A percentile compares a stretch with the other conserved stretches of the same genome.
These are phyloP conservation scores for Yamadazyma ubonensis DNA, from an alignment of 805 yeast species.

Conservation along the genomic window DNA sequence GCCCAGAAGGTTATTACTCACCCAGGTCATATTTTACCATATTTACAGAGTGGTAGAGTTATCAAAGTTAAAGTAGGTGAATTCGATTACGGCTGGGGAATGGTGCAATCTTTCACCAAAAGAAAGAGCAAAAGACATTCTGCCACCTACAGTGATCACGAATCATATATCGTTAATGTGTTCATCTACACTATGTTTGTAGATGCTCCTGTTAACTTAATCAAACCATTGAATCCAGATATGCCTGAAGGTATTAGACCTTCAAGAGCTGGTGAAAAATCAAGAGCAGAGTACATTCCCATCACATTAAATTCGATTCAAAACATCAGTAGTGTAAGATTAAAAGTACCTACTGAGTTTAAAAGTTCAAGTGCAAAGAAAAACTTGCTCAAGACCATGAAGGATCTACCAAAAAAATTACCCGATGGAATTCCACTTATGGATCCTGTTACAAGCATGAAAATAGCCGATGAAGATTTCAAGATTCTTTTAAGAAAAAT, in stretches of 20 bases:
- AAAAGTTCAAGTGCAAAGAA: constrained; percentile 56
- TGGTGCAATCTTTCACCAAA: constrained; percentile 74
- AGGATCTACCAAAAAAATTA: constrained; percentile 77
- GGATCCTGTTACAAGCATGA: constrained; percentile 92
- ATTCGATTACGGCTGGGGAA: constrained; percentile 94
- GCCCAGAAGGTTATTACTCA: constrained; percentile 81
- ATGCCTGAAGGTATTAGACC: constrained; percentile 90
- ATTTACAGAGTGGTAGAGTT: constrained; percentile 86
- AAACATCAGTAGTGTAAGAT: constrained; percentile 74
- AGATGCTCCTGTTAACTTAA: constrained; percentile 80
- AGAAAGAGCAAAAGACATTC: constrained; percentile 63
- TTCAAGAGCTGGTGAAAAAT: constrained; percentile 65
- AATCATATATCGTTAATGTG: constrained; percentile 84
- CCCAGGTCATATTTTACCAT: constrained; percentile 82
- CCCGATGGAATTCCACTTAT: constrained; percentile 89
- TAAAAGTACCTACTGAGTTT: constrained; percentile 75
- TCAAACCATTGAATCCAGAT: constrained; percentile 74
- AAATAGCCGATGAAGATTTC: constrained; percentile 82
- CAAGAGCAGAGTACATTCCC: constrained; percentile 77
- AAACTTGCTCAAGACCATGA: constrained; percentile 66
- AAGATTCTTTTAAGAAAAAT: constrained; percentile 67
- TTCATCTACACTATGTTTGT: constrained; percentile 73
- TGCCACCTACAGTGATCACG: constrained; percentile 73
- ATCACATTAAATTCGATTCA: constrained; percentile 76
- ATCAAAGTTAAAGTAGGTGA: constrained; percentile 61